These are phyloP conservation scores for Hypoxylon sp. DNA, from an alignment of 2,329 filamentous ascomycete species.

Conservation along the genomic window DNA sequence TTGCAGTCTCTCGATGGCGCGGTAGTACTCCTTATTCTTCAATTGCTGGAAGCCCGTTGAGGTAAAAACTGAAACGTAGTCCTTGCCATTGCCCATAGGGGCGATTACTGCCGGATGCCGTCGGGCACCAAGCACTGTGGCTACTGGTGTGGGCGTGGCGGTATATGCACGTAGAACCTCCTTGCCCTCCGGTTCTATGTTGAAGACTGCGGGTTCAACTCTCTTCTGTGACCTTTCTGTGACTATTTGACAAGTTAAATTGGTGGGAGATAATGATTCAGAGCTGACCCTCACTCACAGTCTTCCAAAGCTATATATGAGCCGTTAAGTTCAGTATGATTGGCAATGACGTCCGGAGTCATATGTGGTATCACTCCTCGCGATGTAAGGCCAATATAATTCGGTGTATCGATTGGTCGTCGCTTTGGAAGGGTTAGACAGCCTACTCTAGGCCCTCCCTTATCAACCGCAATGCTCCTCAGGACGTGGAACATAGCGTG, in stretches of 20 bases:
- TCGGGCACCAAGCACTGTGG: slow-evolving; percentile 82
- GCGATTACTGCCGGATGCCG: slow-evolving; percentile 80
- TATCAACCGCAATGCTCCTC: slow-evolving; percentile 56
- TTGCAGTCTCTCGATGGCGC: slow-evolving; percentile 72
- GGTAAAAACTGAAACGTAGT: slow-evolving; percentile 82
- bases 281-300: slow-evolving; percentile 71
- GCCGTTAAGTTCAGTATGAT: slow-evolving; percentile 74
- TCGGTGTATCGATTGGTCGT: slow-evolving; percentile 81
- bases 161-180: slow-evolving; percentile 82
- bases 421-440: slow-evolving; percentile 72
- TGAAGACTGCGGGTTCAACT: slow-evolving; percentile 64
- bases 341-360: slow-evolving; percentile 83
- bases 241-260: slow-evolving; percentile 57
- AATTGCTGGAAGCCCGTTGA: slow-evolving; percentile 86
- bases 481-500: slow-evolving; percentile 61
- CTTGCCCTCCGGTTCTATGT: slow-evolving; percentile 53
- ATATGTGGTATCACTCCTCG: slow-evolving; percentile 89
- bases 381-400: slow-evolving; percentile 83
- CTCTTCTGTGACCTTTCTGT: slow-evolving; percentile 62
- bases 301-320: slow-evolving; percentile 91
- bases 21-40: slow-evolving; percentile 75
- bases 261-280: slow-evolving; percentile 1
- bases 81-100: slow-evolving; percentile 77
- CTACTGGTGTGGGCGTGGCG: slow-evolving; percentile 72
- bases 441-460: slow-evolving; percentile 73